Base-by-base conservation (phyloP, 176 grass and related monocot species). In the Oryza meridionalis region DNA sequence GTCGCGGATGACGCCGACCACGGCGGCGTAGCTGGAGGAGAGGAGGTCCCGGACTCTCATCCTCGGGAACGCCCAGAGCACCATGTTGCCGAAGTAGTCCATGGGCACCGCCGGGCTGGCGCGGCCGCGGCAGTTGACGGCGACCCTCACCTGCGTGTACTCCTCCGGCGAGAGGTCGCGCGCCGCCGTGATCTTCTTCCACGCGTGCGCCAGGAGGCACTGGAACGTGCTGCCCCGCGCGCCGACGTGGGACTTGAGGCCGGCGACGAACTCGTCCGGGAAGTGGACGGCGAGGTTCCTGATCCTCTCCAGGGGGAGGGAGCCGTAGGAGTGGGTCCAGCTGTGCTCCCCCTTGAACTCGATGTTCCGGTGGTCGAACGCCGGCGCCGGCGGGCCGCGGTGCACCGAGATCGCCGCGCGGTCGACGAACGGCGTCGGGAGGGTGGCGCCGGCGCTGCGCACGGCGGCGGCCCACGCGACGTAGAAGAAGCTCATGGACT, bases 51-150 rank as follows among this genome's bases (percentile, higher is more conserved):
- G 26, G 51, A 55, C 17, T 2, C 21, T 19, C 16, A 55, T 55
- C 5, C 35, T 33, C 4, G 90, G 82, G 72, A 85, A 88, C 5
- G 90, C 86, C 82, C 83, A 88, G 5, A 88, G 67, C 2, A 91
- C 90, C 80, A 88, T 81, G 27, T 91, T 91, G 0, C 90, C 90
- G 68, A 88, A 85, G 82, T 15, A 91, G 47, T 78, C 69, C 45
- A 22, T 25, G 2, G 86, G 77, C 11, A 88, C 77, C 0, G 78
- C 67, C 3, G 78, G 72, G 26, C 46, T 17, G 11, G 87, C 46
- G 4, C 85, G 77, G 21, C 37, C 29, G 31, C 90, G 19, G 65
- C 90, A 87, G 61, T 88, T 85, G 0, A 91, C 90, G 6, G 90
- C 74, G 0, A 91, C 40, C 21, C 82, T 77, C 0, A 88, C 35